Conservation (phyloP, 1,284 basidiomycete species). For the Marasmius fiardii region DNA sequence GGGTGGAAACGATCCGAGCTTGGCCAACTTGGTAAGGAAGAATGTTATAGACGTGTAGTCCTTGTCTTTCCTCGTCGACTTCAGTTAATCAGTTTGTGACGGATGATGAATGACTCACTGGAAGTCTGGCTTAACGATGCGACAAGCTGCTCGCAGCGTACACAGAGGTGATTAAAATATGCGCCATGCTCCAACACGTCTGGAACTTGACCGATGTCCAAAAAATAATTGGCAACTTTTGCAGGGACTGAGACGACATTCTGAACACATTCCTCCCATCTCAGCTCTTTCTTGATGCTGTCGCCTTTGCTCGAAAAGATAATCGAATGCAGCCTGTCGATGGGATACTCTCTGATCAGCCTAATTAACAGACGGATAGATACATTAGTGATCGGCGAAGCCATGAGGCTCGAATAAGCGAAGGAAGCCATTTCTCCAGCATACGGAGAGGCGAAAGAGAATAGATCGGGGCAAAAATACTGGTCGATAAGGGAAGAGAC, state of each 20-base stretch:
- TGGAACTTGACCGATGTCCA: conserved; percentile 33
- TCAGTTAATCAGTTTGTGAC: conserved; percentile 17
- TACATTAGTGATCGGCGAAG: conserved; percentile 43
- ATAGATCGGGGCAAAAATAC: conserved; percentile 67
- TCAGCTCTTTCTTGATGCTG: conserved; percentile 29
- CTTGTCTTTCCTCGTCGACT: neutral
- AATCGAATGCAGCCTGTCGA: conserved; percentile 61
- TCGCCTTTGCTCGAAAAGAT: conserved; percentile 33
- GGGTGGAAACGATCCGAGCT: conserved; percentile 60
- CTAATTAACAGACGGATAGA: conserved; percentile 50
- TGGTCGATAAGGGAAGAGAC: conserved; percentile 47
- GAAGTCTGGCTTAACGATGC: conserved; percentile 24
- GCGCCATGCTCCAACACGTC: conserved; percentile 44
- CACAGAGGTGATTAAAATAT: conserved; percentile 52
- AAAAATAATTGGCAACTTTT: conserved; percentile 65
- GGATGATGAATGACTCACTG: neutral
- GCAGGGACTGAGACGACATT: conserved; percentile 56
- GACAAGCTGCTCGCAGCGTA: conserved; percentile 53
- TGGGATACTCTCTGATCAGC: conserved; percentile 57
- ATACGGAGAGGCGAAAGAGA: conserved; percentile 42
- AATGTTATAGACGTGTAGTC: conserved; percentile 37
- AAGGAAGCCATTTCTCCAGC: conserved; percentile 54
- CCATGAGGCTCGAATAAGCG: conserved; percentile 61
- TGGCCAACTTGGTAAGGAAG: conserved; percentile 63
- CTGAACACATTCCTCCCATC: conserved; percentile 73